These are phyloP conservation scores for Paxillus ammoniavirescens DNA, from an alignment of 768 basidiomycete species.

Conservation along the genomic window DNA sequence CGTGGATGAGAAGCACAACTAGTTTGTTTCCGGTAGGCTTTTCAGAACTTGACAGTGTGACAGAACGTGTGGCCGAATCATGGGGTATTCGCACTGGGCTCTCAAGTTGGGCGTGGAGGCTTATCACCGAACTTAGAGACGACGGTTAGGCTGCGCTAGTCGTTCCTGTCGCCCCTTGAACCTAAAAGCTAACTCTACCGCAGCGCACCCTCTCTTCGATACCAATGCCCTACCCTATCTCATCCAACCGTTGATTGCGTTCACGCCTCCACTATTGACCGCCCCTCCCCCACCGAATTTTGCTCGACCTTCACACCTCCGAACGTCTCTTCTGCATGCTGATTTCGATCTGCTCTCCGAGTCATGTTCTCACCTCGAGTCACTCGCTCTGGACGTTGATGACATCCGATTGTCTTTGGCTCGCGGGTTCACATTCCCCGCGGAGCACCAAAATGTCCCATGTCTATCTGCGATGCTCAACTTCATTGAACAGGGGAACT, in stretches of 20 bases:
- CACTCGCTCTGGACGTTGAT: conserved; percentile 74
- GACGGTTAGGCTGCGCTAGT: conserved; percentile 48
- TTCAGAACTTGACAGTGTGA: conserved; percentile 13
- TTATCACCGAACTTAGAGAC: conserved; percentile 69
- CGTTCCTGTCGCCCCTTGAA: not conserved
- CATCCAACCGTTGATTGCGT: conserved; percentile 54
- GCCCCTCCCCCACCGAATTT: conserved; percentile 38
- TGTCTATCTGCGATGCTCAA: conserved; percentile 64
- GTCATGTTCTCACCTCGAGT: conserved; percentile 72
- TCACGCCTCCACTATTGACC: conserved; percentile 52
- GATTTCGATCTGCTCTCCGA: conserved; percentile 78
- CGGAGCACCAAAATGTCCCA: conserved; percentile 52
- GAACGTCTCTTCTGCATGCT: conserved; percentile 49
- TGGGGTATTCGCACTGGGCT: conserved; percentile 67
- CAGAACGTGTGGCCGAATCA: conserved; percentile 43
- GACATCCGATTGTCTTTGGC: conserved; percentile 73
- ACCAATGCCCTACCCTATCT: conserved; percentile 64
- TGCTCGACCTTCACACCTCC: conserved; percentile 38
- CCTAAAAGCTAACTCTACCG: conserved; percentile 4
- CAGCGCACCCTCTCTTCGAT: conserved; percentile 59
- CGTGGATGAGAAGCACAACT: conserved; percentile 49
- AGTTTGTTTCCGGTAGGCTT: conserved; percentile 22
- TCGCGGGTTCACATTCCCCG: conserved; percentile 57
- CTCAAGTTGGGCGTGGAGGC: conserved; percentile 76
- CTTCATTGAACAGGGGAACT: conserved; percentile 73